Conservation (phyloP, 2,329 filamentous ascomycete genomes). For the Dothiorella sarmentorum region DNA sequence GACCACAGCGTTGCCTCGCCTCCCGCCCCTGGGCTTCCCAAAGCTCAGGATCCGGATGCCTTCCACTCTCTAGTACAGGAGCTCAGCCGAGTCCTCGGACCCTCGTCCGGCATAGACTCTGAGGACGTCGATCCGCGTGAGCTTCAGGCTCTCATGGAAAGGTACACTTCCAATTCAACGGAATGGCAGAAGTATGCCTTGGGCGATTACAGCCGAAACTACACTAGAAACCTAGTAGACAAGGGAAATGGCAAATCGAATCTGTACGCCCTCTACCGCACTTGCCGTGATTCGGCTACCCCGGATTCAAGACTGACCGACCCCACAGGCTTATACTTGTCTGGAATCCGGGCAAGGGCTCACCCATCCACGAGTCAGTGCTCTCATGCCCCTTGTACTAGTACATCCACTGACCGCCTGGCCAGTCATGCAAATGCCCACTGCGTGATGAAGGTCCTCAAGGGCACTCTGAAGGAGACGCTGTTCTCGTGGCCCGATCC, state of each 20-base stretch:
- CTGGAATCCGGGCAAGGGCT: constrained; percentile 80
- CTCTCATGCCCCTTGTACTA: neutral
- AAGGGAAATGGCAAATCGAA: constrained; percentile 82
- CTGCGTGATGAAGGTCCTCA: constrained; percentile 86
- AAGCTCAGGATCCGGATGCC: constrained; percentile 21
- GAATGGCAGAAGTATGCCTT: constrained; percentile 77
- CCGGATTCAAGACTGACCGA: constrained; percentile 23
- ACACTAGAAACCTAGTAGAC: constrained; percentile 86
- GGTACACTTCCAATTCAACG: constrained; percentile 64
- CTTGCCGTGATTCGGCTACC: neutral
- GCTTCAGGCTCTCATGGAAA: constrained; percentile 68
- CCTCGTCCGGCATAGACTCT: constrained; percentile 76
- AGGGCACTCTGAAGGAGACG: constrained; percentile 75
- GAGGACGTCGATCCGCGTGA: constrained; percentile 74
- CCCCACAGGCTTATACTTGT: constrained; percentile 70
- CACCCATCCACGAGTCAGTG: constrained; percentile 72
- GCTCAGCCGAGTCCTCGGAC: constrained; percentile 72
- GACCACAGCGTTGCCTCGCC: neutral
- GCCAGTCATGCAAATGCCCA: constrained; percentile 64
- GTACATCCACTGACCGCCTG: constrained; percentile 2
- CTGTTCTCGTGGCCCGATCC: constrained; percentile 69
- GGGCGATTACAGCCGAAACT: constrained; percentile 64
- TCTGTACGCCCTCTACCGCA: constrained; percentile 41
- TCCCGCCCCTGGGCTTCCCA: neutral
- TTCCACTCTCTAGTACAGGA: constrained; percentile 70